Percentiles rank a stretch among this genome's conserved stretches.
Conservation (phyloP, 1,139 yeast genomes). For the Hansenula anomala region DNA sequence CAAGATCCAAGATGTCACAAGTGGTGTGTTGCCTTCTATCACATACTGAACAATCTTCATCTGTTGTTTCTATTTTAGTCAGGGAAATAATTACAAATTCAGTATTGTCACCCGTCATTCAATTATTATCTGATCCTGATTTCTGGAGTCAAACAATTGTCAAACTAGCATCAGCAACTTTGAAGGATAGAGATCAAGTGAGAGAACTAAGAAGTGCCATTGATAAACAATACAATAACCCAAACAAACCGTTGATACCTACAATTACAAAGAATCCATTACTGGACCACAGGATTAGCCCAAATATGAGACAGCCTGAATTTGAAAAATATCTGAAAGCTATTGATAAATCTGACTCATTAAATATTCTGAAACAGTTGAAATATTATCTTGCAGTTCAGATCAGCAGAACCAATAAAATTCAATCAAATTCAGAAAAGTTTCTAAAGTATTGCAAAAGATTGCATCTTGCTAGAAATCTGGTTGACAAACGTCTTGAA, state of each 20-base stretch:
- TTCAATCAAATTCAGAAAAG: slow-evolving; percentile 17
- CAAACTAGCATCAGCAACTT: slow-evolving; percentile 54
- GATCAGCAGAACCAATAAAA: slow-evolving; percentile 23
- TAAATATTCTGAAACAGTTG: slow-evolving; percentile 37
- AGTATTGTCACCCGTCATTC: slow-evolving; percentile 48
- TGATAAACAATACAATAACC: slow-evolving; percentile 50
- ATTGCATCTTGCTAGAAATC: slow-evolving; percentile 26
- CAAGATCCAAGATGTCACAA: slow-evolving; percentile 38
- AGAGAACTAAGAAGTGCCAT: slow-evolving; percentile 67
- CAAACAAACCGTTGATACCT: slow-evolving; percentile 1
- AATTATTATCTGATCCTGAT: slow-evolving; percentile 66
- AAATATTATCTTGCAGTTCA: slow-evolving; percentile 40
- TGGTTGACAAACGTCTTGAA: slow-evolving; percentile 28
- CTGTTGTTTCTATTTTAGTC: slow-evolving; percentile 43
- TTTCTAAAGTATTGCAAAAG: slow-evolving; percentile 25
- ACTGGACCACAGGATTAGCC: slow-evolving; percentile 23
- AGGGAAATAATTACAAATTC: slow-evolving; percentile 62
- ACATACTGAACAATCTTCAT: slow-evolving; percentile 43
- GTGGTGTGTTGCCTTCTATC: slow-evolving; percentile 51
- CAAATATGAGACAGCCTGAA: slow-evolving; percentile 30
- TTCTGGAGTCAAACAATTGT: slow-evolving; percentile 68
- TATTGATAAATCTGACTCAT: slow-evolving; percentile 29
- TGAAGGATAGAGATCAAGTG: slow-evolving; percentile 75
- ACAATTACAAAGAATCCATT: slow-evolving; percentile 7
- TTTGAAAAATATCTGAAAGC: slow-evolving; percentile 40